Conservation (phyloP, 2,329 filamentous ascomycete genomes). For the Penicillium sp. region DNA sequence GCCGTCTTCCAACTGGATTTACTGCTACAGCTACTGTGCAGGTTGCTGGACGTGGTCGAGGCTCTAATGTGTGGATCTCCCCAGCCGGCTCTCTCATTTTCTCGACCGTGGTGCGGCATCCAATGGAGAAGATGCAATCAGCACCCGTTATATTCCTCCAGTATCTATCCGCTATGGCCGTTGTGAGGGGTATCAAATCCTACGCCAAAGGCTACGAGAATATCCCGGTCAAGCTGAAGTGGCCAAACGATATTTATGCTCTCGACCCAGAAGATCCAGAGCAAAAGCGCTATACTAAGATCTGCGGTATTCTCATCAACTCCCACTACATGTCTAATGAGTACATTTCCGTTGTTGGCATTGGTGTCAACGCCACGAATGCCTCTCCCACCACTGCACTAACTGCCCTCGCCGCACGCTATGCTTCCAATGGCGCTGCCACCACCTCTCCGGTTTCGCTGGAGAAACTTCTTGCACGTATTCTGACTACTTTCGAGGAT, state of each 20-base stretch:
- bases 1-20: constrained; percentile 78
- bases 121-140: constrained; percentile 66
- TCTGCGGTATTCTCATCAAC: constrained; percentile 90
- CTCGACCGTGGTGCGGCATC: constrained; percentile 83
- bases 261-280: constrained; percentile 60
- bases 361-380: constrained; percentile 85
- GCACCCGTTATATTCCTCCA: constrained; percentile 91
- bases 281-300: constrained; percentile 70
- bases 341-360: constrained; percentile 83
- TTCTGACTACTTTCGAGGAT: constrained; percentile 73
- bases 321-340: constrained; percentile 73
- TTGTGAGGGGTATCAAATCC: constrained; percentile 76
- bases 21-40: constrained; percentile 85
- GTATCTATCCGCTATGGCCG: constrained; percentile 86
- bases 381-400: constrained; percentile 83
- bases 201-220: constrained; percentile 76
- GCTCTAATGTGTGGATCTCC: constrained; percentile 91
- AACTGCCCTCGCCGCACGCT: constrained; percentile 63
- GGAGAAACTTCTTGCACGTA: constrained; percentile 78
- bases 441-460: constrained; percentile 68
- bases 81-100: constrained; percentile 85
- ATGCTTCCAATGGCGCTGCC: constrained; percentile 43
- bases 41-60: constrained; percentile 82
- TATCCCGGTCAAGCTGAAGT: constrained; percentile 84
- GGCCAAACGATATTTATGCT: constrained; percentile 94